Base-by-base conservation (phyloP, 2,329 filamentous ascomycete genomes). In the Venturia carpophila region DNA sequence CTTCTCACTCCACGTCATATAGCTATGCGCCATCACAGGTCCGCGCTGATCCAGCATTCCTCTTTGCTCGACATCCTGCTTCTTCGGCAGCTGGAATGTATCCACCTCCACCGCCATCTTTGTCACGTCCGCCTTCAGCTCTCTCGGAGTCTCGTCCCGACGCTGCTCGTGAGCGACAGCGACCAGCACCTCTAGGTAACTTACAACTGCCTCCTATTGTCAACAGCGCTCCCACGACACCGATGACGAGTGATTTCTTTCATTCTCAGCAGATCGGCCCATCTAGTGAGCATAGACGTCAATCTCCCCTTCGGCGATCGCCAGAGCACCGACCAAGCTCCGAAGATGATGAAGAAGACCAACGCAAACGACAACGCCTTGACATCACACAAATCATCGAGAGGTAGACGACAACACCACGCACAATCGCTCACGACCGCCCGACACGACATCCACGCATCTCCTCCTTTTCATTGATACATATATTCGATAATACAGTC, bases 371-470 rank as follows among this genome's bases (percentile, higher is more conserved):
- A 42, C 47, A 67, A 39, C 49, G 66, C 11, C 49, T 69, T 19
- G 67, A 69, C 43, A 69, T 69, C 39, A 58, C 27, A 34, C 67
- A 69, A 21, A 66, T 66, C 9, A 61, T 66, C 24, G 64, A 66
- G 17, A 39, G 64, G 21, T 66, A 64, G 42, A 60, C 24, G 39
- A 34, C 19, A 11, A n/a, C 3, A 58, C 49, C 24, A 34, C 24
- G 15, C 30, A 34, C 15, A 37, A 15, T 34, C 37, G 17, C 30
- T 5, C 27, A 58, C 27, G 30, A n/a, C 15, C 15, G 37, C 49
- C 10, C 11, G 49, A 55, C 30, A 55, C 24, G 49, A 55, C 30
- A 55, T 24, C 49, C 15, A 58, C 27, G 52, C 52, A 37, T 34
- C 21, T 9, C 52, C 52, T 58, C 30, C 52, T 58, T 15, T 15